A percentile compares a stretch with the other conserved stretches of the same genome.
Conservation (phyloP, 2,329 filamentous ascomycete species). For the Fusarium sulawesiense region DNA sequence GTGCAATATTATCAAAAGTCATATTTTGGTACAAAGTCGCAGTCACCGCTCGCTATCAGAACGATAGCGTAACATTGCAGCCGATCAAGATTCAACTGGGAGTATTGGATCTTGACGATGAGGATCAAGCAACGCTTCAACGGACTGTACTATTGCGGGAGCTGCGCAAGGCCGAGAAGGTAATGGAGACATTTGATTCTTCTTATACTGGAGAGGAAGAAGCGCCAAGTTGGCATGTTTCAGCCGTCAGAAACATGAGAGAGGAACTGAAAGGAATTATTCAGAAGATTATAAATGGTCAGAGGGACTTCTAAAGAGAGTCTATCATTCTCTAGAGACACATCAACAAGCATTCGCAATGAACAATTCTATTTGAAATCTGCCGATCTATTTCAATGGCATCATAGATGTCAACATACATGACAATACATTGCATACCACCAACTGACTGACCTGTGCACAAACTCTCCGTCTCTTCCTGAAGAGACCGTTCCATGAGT, state of each 20-base stretch:
- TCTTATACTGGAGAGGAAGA: background rate
- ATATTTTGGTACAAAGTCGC: constrained; percentile 28
- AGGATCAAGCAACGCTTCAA: constrained; percentile 25
- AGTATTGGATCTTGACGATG: constrained; percentile 24
- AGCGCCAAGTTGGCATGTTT: constrained; percentile 7
- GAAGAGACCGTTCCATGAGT: too few species aligned
- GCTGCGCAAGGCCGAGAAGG: constrained; percentile 15
- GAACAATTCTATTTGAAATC: too few species aligned
- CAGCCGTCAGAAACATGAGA: constrained; percentile 16
- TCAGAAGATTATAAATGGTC: constrained; percentile 11
- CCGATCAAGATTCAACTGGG: constrained; percentile 33
- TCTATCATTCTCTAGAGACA: too few species aligned
- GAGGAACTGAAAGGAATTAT: constrained; percentile 23
- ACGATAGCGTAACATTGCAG: background rate
- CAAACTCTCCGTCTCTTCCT: too few species aligned
- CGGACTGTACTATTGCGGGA: constrained; percentile 10
- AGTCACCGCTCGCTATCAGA: constrained; percentile 6
- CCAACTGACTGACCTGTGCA: too few species aligned
- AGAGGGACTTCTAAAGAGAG: background rate
- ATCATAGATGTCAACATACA: too few species aligned
- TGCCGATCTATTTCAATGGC: too few species aligned
- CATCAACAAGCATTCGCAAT: too few species aligned
- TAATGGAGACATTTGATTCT: constrained; percentile 25
- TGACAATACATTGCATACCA: too few species aligned
- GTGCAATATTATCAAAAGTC: constrained; percentile 31